These are phyloP conservation scores for Penicillium ucsense DNA, from an alignment of 495 filamentous ascomycete species.

Conservation along the genomic window DNA sequence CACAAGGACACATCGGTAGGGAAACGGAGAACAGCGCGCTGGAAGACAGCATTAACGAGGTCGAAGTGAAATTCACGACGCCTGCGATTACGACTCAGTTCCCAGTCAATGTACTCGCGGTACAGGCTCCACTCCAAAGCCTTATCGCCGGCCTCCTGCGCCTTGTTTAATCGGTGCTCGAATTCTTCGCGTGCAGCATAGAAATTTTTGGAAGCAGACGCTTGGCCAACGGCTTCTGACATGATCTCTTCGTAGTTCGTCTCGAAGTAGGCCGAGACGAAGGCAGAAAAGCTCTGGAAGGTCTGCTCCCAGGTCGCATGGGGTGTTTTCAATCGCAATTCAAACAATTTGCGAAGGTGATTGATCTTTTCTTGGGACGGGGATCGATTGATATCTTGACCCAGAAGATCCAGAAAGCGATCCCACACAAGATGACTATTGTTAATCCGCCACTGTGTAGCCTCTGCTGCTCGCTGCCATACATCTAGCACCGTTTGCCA, in stretches of 20 bases:
- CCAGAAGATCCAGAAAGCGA: slow-evolving; percentile 52
- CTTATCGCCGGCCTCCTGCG: slow-evolving; percentile 46
- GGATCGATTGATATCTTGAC: slow-evolving; percentile 51
- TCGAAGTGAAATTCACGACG: slow-evolving; percentile 47
- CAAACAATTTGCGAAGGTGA: slow-evolving; percentile 59
- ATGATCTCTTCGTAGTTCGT: slow-evolving; percentile 70
- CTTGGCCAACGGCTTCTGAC: slow-evolving; percentile 54
- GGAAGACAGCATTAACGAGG: slow-evolving; percentile 64
- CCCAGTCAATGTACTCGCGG: slow-evolving; percentile 76
- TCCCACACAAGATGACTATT: slow-evolving; percentile 90
- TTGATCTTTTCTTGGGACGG: slow-evolving; percentile 49
- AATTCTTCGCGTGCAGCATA: slow-evolving; percentile 59
- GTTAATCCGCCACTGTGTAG: slow-evolving; percentile 69
- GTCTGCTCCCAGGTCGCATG: slow-evolving; percentile 82
- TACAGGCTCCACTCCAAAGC: slow-evolving; percentile 49
- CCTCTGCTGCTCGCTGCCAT: slow-evolving; percentile 68
- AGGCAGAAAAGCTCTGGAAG: slow-evolving; percentile 70
- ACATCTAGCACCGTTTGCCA: slow-evolving; percentile 65
- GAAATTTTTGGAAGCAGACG: slow-evolving; percentile 57
- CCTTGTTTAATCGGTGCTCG: slow-evolving; percentile 58
- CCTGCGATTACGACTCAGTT: slow-evolving; percentile 49
- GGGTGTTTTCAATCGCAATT: slow-evolving; percentile 63
- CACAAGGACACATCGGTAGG: slow-evolving; percentile 62
- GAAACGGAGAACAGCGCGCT: slow-evolving; percentile 61
- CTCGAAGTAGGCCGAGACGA: slow-evolving; percentile 69